Percentiles rank a stretch among this genome's conserved stretches.
Conservation (phyloP, 2,329 filamentous ascomycete species). For the Scedosporium minutisporum region DNA sequence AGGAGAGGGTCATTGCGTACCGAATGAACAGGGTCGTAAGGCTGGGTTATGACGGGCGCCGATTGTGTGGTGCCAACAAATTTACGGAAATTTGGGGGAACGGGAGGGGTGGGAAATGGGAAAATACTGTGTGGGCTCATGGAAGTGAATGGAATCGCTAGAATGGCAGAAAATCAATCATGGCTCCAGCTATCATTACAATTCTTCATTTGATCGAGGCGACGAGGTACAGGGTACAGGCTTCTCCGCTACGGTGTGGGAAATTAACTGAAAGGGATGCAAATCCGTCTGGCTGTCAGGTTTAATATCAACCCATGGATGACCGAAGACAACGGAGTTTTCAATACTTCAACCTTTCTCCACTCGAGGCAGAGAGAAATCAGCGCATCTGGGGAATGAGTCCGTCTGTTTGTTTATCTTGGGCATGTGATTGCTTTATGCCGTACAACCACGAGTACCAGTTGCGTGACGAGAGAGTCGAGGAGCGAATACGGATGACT, state of each 20-base stretch:
- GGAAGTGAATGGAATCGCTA: constrained; percentile 5
- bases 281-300: background rate
- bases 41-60: background rate
- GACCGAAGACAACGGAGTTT: no score
- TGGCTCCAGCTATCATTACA: background rate
- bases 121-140: constrained; percentile 6
- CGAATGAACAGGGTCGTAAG: background rate
- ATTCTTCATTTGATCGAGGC: background rate
- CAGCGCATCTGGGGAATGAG: background rate
- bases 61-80: constrained; percentile 1
- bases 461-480: no score
- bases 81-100: background rate
- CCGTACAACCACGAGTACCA: no score
- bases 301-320: no score
- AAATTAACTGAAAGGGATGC: background rate
- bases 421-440: no score
- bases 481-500: no score
- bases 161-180: background rate
- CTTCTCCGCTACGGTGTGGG: background rate
- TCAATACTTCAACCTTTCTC: background rate
- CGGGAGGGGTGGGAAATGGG: background rate
- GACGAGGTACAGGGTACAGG: background rate
- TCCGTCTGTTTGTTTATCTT: background rate
- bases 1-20: background rate
- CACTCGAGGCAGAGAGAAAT: background rate